These are phyloP conservation scores for Aspergillus sp. DNA, from an alignment of 2,329 filamentous ascomycete genomes.

Conservation along the genomic window DNA sequence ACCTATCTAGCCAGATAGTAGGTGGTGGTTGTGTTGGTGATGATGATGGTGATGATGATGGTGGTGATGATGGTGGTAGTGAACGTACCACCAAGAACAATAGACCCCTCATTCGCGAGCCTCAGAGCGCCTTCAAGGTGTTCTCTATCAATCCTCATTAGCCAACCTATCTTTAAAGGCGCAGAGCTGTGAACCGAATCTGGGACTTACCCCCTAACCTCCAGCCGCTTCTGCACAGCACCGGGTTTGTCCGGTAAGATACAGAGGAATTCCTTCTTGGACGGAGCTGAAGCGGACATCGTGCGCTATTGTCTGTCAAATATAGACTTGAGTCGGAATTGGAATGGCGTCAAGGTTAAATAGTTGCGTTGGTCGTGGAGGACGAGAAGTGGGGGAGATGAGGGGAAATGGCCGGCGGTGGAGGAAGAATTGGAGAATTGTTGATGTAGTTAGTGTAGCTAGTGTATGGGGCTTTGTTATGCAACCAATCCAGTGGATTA, in stretches of 20 bases:
- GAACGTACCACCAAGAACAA: conserved; percentile 57
- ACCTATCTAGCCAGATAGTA: neutral
- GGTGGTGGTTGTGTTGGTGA: neutral
- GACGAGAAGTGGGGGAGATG: neutral
- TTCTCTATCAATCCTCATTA: conserved; percentile 19
- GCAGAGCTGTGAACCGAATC: neutral
- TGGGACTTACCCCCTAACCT: conserved; percentile 29
- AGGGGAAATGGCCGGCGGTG: neutral
- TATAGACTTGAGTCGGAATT: too few relatives aligned
- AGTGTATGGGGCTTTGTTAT: too few relatives aligned
- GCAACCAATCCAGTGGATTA: too few relatives aligned
- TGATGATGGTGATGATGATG: neutral
- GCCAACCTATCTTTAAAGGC: too few relatives aligned
- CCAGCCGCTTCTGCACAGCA: conserved; percentile 52
- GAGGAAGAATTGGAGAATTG: too few relatives aligned
- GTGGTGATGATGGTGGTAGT: neutral
- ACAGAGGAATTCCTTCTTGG: conserved; percentile 58
- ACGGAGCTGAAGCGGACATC: conserved; percentile 15
- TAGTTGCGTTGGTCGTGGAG: neutral
- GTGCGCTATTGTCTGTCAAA: conserved; percentile 5
- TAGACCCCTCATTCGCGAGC: conserved; percentile 46
- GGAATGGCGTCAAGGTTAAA: neutral
- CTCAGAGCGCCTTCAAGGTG: conserved; percentile 53
- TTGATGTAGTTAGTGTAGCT: too few relatives aligned
- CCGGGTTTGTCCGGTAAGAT: conserved; percentile 60